Percentiles rank a stretch among this genome's conserved stretches.
These are phyloP conservation scores for Pseudomicrostroma phylloplanum DNA, from an alignment of 1,284 basidiomycete genomes.

Conservation along the genomic window DNA sequence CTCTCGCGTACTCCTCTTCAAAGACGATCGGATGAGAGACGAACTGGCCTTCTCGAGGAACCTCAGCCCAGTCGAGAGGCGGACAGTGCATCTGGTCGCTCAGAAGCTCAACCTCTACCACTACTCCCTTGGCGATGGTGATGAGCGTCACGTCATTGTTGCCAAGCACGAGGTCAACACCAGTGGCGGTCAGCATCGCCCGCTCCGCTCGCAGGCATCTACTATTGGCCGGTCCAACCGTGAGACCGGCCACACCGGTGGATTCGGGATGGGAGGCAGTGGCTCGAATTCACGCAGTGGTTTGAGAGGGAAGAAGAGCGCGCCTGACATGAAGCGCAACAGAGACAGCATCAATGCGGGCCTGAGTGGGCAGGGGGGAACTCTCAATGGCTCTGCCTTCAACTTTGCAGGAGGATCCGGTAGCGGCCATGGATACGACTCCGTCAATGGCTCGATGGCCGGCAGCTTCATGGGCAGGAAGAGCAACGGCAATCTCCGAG, in stretches of 20 bases:
- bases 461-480: slow-evolving; percentile 22
- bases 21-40: slow-evolving; percentile 94
- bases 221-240: slow-evolving; percentile 36
- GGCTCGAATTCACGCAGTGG: slow-evolving; percentile 15
- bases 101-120: slow-evolving; percentile 92
- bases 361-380: not conserved
- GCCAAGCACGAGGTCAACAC: slow-evolving; percentile 38
- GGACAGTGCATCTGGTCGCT: slow-evolving; percentile 90
- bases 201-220: slow-evolving; percentile 36
- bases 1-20: slow-evolving; percentile 91
- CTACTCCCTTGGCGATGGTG: slow-evolving; percentile 85
- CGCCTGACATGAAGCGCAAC: slow-evolving; percentile 45
- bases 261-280: slow-evolving; percentile 2
- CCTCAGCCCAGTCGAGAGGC: slow-evolving; percentile 74
- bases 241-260: slow-evolving; percentile 2
- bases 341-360: not conserved
- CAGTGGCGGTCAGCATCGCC: slow-evolving; percentile 1
- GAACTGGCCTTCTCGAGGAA: slow-evolving; percentile 89
- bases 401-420: too few relatives aligned
- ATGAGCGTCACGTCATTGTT: slow-evolving; percentile 86
- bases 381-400: not conserved
- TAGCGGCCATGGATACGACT: not conserved
- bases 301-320: slow-evolving; percentile 42
- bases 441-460: slow-evolving; percentile 5
- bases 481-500: slow-evolving; percentile 35